These are phyloP conservation scores for Venturia pyrina DNA, from an alignment of 2,329 filamentous ascomycete genomes.

Conservation along the genomic window DNA sequence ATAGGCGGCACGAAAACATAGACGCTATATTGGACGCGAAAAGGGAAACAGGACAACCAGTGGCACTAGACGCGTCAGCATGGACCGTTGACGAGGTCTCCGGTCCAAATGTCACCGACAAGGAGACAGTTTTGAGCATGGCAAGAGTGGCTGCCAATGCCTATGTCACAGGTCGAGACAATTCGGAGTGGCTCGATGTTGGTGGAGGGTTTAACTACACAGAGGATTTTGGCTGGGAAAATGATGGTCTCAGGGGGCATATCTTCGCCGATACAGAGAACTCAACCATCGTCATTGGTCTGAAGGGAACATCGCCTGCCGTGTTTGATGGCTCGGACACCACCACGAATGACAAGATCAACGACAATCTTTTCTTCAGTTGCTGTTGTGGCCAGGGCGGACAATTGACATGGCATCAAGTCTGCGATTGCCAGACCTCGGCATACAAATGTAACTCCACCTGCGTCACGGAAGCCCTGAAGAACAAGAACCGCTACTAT, in stretches of 20 bases:
- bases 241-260: conserved; percentile 81
- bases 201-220: conserved; percentile 73
- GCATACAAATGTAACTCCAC: conserved; percentile 90
- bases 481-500: conserved; percentile 83
- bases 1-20: conserved; percentile 66
- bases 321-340: conserved; percentile 96
- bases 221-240: conserved; percentile 85
- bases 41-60: conserved; percentile 56
- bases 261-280: conserved; percentile 83
- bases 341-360: conserved; percentile 93
- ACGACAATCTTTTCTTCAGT: conserved; percentile 96
- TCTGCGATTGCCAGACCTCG: conserved; percentile 82
- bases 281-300: conserved; percentile 75
- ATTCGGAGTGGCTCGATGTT: conserved; percentile 69
- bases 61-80: conserved; percentile 58
- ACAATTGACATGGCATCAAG: conserved; percentile 79
- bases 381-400: conserved; percentile 95
- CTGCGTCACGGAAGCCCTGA: conserved; percentile 66
- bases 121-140: conserved; percentile 70
- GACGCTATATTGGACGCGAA: conserved; percentile 69
- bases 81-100: conserved; percentile 75
- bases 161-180: conserved; percentile 64
- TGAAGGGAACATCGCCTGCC: conserved; percentile 79
- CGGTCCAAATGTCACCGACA: conserved; percentile 76
- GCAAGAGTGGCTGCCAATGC: conserved; percentile 85